Conservation (phyloP, 306 rosid genomes). For the Comarum palustre region DNA sequence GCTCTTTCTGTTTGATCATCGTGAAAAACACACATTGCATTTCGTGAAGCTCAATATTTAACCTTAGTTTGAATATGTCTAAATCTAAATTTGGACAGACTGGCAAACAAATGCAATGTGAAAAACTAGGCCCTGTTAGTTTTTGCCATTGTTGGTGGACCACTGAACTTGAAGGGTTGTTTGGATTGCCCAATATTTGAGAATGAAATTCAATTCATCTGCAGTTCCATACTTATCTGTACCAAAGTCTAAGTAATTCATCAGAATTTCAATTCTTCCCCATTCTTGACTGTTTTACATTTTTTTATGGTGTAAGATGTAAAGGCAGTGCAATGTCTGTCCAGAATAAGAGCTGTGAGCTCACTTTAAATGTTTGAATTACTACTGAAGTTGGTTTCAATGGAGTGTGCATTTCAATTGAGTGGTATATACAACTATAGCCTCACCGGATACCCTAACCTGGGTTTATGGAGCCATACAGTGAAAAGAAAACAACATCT, state of each 20-base stretch:
- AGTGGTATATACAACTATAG: background rate
- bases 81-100: background rate
- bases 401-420: background rate
- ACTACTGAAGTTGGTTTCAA: background rate
- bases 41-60: background rate
- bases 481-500: background rate
- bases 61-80: background rate
- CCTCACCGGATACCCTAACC: background rate
- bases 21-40: background rate
- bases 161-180: background rate
- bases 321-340: background rate
- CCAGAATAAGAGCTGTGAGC: background rate
- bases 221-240: background rate
- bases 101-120: background rate
- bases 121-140: background rate
- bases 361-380: background rate
- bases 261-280: too few relatives aligned
- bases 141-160: background rate
- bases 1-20: background rate
- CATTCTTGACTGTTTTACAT: background rate
- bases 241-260: background rate
- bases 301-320: background rate
- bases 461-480: background rate
- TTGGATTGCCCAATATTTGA: background rate
- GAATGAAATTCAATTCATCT: slow-evolving; percentile 2